These are phyloP conservation scores for Clonostachys byssicola DNA, from an alignment of 2,329 filamentous ascomycete genomes.

Conservation along the genomic window DNA sequence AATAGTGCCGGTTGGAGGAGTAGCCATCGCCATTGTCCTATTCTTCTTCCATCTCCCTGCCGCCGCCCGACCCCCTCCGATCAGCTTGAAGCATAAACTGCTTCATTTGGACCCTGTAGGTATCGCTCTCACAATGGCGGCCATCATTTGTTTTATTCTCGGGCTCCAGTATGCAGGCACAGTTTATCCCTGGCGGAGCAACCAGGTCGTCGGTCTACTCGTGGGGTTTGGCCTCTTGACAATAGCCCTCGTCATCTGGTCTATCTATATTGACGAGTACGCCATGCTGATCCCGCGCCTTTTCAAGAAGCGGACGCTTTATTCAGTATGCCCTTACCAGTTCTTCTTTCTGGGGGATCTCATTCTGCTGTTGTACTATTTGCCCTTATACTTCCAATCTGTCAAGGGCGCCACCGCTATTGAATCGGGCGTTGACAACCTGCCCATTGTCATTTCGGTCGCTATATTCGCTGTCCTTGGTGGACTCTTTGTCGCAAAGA, in stretches of 20 bases:
- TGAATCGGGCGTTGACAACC: slow-evolving; percentile 2
- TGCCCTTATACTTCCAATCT: slow-evolving; percentile 43
- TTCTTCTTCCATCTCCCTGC: slow-evolving; percentile 37
- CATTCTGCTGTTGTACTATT: slow-evolving; percentile 18
- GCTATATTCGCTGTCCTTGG: neutral
- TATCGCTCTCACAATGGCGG: slow-evolving; percentile 41
- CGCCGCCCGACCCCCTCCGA: slow-evolving; percentile 22
- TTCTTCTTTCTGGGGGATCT: slow-evolving; percentile 19
- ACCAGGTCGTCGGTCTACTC: slow-evolving; percentile 45
- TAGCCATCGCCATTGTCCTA: slow-evolving; percentile 41
- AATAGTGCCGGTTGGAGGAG: slow-evolving; percentile 40
- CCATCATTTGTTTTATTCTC: slow-evolving; percentile 46
- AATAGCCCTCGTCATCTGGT: slow-evolving; percentile 28
- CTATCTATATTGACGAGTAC: neutral
- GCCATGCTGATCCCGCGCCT: neutral
- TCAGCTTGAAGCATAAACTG: slow-evolving; percentile 29
- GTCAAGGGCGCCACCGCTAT: slow-evolving; percentile 23
- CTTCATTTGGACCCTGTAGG: slow-evolving; percentile 44
- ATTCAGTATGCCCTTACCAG: slow-evolving; percentile 9
- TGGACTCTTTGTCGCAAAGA: slow-evolving; percentile 1
- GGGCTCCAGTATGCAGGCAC: slow-evolving; percentile 54
- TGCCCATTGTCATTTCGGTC: slow-evolving; percentile 3
- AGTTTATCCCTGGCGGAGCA: slow-evolving; percentile 42
- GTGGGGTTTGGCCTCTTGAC: slow-evolving; percentile 39
- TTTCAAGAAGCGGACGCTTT: neutral